Evolutionary conservation across 768 basidiomycete species (phyloP).

Genomic region (Boletus eberwhitei): DNA sequence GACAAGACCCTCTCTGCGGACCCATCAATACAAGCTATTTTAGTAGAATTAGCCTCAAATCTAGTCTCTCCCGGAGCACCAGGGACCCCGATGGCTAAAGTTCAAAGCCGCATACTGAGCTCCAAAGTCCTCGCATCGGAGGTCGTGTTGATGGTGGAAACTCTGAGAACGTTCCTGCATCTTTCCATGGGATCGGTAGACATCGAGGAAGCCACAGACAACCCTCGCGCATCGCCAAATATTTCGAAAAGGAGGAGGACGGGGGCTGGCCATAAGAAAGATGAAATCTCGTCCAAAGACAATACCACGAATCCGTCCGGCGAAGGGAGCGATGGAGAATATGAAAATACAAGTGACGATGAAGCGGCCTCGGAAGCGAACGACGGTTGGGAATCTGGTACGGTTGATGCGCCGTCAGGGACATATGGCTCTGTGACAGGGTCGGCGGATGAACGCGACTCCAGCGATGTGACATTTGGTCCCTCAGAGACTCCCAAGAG

Average conservation of each 20-base stretch:
- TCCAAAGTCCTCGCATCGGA: constrained; percentile 69
- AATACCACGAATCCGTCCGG: not conserved
- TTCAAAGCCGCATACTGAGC: constrained; percentile 71
- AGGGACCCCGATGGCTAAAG: constrained; percentile 51
- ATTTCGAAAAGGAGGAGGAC: constrained; percentile 12
- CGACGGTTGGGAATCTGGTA: constrained; percentile 43
- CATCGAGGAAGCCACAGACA: constrained; percentile 14
- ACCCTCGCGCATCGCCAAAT: constrained; percentile 8
- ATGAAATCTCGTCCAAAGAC: not conserved
- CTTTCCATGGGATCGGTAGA: constrained; percentile 21
- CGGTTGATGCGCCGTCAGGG: constrained; percentile 29
- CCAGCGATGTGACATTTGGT: constrained; percentile 30
- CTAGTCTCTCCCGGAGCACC: constrained; percentile 34
- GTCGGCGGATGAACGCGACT: constrained; percentile 30
- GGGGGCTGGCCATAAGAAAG: not conserved
- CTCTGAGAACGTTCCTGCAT: constrained; percentile 43
- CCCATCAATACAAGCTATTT: constrained; percentile 45
- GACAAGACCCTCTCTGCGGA: constrained; percentile 56
- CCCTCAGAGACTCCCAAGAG: constrained; percentile 9
- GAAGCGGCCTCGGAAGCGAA: constrained; percentile 10
- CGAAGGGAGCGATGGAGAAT: constrained; percentile 20
- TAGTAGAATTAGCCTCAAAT: constrained; percentile 40
- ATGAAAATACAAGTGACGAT: constrained; percentile 17
- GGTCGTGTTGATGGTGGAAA: constrained; percentile 48
- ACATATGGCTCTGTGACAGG: constrained; percentile 37